Percentiles rank a stretch among this genome's conserved stretches.
Conservation (phyloP, 192 early-diverging fungal species). For the Podila horticola region DNA sequence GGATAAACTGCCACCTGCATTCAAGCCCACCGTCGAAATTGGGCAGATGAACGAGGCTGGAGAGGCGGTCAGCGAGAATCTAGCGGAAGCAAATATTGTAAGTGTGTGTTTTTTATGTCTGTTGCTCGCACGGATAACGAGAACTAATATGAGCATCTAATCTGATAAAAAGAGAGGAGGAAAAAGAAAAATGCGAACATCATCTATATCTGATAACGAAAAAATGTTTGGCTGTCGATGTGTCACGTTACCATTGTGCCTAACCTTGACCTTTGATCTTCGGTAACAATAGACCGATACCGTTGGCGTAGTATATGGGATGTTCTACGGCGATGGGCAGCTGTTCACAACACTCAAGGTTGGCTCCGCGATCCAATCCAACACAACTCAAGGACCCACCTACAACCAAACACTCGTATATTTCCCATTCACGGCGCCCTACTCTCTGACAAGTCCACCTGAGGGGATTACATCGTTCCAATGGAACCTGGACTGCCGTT, state of each 20-base stretch:
- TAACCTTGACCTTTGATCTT: not conserved
- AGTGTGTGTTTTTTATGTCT: not conserved
- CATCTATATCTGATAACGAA: no score
- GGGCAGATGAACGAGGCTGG: not conserved
- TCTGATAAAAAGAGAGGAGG: no score
- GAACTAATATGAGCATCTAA: not conserved
- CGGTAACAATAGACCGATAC: not conserved
- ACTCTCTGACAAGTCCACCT: not conserved
- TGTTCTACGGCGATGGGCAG: not conserved
- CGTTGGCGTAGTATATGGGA: not conserved
- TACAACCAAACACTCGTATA: not conserved
- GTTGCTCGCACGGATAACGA: not conserved
- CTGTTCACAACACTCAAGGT: not conserved
- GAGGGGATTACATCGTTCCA: not conserved
- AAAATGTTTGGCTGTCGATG: no score
- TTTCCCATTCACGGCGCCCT: not conserved
- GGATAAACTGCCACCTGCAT: not conserved
- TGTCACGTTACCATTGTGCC: not conserved
- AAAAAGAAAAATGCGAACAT: no score
- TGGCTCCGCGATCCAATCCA: not conserved
- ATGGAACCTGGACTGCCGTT: not conserved
- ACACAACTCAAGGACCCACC: not conserved
- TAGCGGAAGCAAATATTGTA: not conserved
- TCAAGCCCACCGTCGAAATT: not conserved
- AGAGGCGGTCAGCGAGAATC: not conserved